Evolutionary conservation across 768 basidiomycete genomes (phyloP).

Genomic region (Mycena latifolia): DNA sequence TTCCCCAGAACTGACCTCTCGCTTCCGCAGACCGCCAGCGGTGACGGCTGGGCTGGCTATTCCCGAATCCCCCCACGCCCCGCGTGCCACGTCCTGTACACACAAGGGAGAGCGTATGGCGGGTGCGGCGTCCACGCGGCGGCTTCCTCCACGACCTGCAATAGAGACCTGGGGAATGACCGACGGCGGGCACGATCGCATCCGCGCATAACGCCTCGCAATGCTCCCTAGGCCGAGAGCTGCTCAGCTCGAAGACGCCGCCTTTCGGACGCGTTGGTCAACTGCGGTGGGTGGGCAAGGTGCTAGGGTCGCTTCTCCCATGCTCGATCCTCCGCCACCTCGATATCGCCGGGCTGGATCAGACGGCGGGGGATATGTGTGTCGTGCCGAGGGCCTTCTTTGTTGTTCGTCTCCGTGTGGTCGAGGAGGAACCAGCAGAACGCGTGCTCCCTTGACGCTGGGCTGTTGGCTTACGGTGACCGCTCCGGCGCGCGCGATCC

Average conservation of each 20-base stretch:
- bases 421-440: neutral
- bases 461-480: no score
- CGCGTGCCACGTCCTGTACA: neutral
- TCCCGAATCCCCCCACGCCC: neutral
- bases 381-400: neutral
- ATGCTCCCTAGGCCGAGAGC: neutral
- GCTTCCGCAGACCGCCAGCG: neutral
- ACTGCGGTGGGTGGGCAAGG: neutral
- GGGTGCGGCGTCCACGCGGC: neutral
- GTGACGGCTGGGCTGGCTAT: neutral
- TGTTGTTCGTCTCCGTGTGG: neutral
- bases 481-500: neutral
- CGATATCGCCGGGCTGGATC: neutral
- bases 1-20: neutral
- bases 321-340: neutral
- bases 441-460: neutral
- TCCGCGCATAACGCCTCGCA: neutral
- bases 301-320: neutral
- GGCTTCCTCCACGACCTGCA: neutral
- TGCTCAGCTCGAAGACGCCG: neutral
- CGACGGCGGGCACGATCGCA: neutral
- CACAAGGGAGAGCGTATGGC: neutral
- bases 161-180: neutral
- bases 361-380: neutral
- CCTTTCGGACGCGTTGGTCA: neutral